Conservation (phyloP, 1,139 yeast species). For the Suhomyces guaymorum region DNA sequence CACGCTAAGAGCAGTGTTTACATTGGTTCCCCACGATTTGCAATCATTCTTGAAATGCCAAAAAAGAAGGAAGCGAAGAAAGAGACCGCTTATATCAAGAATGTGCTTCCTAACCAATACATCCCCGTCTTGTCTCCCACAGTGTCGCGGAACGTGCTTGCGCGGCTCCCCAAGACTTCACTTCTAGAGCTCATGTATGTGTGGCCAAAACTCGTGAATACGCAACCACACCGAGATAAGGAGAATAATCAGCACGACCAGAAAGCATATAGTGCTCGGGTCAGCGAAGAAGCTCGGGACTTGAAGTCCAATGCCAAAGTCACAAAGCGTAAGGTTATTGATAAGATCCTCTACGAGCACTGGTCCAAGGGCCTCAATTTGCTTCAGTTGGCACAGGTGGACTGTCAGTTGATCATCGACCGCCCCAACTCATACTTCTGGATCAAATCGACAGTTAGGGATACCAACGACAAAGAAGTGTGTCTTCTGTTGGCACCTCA, state of each 20-base stretch:
- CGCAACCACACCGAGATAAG: conserved; percentile 37
- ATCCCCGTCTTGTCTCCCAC: conserved; percentile 35
- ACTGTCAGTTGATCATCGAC: conserved; percentile 63
- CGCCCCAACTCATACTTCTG: conserved; percentile 55
- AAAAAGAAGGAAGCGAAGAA: not conserved
- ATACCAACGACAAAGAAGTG: conserved; percentile 34
- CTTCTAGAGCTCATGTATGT: conserved; percentile 33
- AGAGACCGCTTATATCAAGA: too few species aligned
- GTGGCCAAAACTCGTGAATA: conserved; percentile 40
- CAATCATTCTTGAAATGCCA: too few species aligned
- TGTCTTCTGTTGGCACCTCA: conserved; percentile 44
- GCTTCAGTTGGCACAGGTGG: conserved; percentile 71
- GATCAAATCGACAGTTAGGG: conserved; percentile 57
- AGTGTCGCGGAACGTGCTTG: conserved; percentile 25
- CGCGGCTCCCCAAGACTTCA: conserved; percentile 37
- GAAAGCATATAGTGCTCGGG: conserved; percentile 28
- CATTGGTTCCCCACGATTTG: too few species aligned
- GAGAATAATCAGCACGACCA: conserved; percentile 20
- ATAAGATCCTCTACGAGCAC: conserved; percentile 51
- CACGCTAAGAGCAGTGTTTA: too few species aligned
- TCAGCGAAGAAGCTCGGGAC: conserved; percentile 21
- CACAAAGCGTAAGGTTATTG: conserved; percentile 50
- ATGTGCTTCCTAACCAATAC: conserved; percentile 43
- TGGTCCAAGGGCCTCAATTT: conserved; percentile 69
- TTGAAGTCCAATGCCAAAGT: conserved; percentile 18